Evolutionary conservation across 1,139 yeast genomes (phyloP), one percentile per base, ranked within the genome.

Genomic region (Suhomyces coccinellae): DNA sequence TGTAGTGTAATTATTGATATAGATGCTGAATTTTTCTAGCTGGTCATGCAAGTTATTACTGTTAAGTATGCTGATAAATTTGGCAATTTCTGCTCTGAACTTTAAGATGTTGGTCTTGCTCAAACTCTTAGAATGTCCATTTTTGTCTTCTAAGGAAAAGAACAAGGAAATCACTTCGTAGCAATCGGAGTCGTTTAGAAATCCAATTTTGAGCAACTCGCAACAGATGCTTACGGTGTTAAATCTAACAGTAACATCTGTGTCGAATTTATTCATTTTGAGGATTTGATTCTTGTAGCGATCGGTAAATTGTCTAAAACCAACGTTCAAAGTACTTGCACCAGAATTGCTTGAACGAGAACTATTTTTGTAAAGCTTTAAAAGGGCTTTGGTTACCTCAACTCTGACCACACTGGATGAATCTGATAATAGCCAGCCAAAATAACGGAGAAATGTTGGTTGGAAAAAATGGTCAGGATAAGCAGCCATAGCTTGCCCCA

Each of bases 371-470:
- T 77, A 81, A 27, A 82, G 56, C 50, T 71, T 80, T 3, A 79
- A 67, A 40, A 91, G 65, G 3, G 78, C 75, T 52, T 74, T 79
- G 16, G 86, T 61, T 1, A 82, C 90, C 55, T 87, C 93, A 6
- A 70, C 60, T 52, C 96, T 75, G 1, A 88, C 95, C 3, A 63
- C 53, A 13, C 77, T 65, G 16, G 79, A 75, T 1, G 82, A 74
- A 57, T 91, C 98, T 8, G 93, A 83, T 38, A 90, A 67, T 17
- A 88, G 71, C 95, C 95, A 87, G 3, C 96, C 96, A 58, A 85
- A 78, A 59, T 87, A 87, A 49, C 91, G 77, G 49, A 90, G 71
- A 58, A 82, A 87, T 1, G 82, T 69, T 2, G 85, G 83, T 49
- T 83, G 87, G 54, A 86, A 75, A 56, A 87, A 90, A 45, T 75